Base-by-base conservation (phyloP, 345 rosid species). In the Barbarea vulgaris region DNA sequence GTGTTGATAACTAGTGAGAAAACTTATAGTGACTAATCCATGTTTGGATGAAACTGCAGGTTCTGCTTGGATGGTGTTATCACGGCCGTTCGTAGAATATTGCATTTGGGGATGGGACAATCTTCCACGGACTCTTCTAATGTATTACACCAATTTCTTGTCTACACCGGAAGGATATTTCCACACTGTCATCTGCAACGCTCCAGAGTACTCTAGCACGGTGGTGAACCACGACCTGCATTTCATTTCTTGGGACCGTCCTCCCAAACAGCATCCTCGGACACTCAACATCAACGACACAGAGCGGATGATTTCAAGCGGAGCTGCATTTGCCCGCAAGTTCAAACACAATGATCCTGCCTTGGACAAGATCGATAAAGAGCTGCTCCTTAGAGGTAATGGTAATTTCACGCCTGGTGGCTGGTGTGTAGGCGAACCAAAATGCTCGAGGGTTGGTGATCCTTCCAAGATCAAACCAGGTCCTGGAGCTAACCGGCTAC, bases 381-480 rank as follows among this genome's bases (percentile, higher is more conserved):
- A 73, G 44, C 68, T 79, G 41, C 82, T 79, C 12, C 47, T 64
- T 19, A 61, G 75, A 55, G 52, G 66, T 31, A 53, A 46, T 13
- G 88, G 83, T 5, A 77, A 79, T 69, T 90, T 96, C 78, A 91
- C 98, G 13, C 96, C 99, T 4, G 99, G 99, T 47, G 96, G 91
- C 55, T 96, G 99, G 99, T 96, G 98, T 76, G 81, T 91, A 4
- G 96, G 89, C 28, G 69, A 81, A 36, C 89, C 91, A 0, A 76
- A 75, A 75, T 96, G 99, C 72, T 85, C 93, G 0, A 75, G 77
- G 36, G 88, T 93, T 73, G 96, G 96, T 25, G 83, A 93, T 77
- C 77, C 64, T 0, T 76, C 81, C 37, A 84, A 77, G 61, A 84
- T 96, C 59, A 84, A 76, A 44, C 97, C 98, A 0, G 89, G 98